Percentiles rank a stretch among this genome's conserved stretches.
These are phyloP conservation scores for Picea engelmannii DNA, from an alignment of 83 land plant species.

Conservation along the genomic window DNA sequence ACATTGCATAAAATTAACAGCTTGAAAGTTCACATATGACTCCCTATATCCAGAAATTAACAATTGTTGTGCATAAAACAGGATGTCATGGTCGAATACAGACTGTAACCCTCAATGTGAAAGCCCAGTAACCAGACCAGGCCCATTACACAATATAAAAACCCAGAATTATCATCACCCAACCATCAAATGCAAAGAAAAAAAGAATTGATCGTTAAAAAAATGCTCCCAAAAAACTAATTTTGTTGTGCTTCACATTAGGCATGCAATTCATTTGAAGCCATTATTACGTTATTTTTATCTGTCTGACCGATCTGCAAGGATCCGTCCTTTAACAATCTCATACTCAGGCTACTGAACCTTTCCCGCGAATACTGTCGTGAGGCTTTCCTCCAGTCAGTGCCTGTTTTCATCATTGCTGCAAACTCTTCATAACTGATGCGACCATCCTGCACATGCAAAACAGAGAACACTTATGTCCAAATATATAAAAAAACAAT, in stretches of 20 bases:
- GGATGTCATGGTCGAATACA: neutral
- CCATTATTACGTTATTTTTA: conserved; percentile 4
- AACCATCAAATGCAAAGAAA: neutral
- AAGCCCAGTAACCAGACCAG: neutral
- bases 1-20: neutral
- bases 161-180: conserved; percentile 7
- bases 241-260: neutral
- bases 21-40: neutral
- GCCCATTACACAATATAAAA: neutral
- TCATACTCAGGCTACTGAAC: conserved; percentile 50
- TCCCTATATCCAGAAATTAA: neutral
- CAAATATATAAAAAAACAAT: neutral
- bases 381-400: conserved; percentile 67
- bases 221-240: conserved; percentile 11
- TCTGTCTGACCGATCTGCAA: conserved; percentile 22
- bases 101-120: neutral
- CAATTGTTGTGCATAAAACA: neutral
- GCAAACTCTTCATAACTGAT: conserved; percentile 64
- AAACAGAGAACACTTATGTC: neutral
- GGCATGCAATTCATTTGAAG: neutral
- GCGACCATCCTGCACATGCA: conserved; percentile 45
- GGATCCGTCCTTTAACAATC: conserved; percentile 48
- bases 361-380: conserved; percentile 60
- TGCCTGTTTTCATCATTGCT: conserved; percentile 63
- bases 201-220: neutral